A percentile compares a stretch with the other conserved stretches of the same genome.
Conservation (phyloP, 2,329 filamentous ascomycete species). For the Conoideocrella luteorostrata region DNA sequence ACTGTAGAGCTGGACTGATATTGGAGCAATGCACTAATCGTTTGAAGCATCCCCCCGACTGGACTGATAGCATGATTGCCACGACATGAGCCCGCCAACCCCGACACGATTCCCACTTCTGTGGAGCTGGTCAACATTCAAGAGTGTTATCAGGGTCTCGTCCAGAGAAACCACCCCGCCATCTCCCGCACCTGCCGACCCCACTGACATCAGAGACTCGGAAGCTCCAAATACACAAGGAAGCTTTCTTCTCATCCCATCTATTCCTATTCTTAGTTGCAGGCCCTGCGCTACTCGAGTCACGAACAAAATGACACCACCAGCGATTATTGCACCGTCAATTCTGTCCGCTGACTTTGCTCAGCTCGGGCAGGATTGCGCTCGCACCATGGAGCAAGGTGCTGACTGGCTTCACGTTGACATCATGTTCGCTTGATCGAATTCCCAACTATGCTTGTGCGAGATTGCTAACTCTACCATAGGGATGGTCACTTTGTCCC, state of each 20-base stretch:
- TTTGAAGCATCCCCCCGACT: too few relatives aligned
- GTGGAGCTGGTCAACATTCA: too few relatives aligned
- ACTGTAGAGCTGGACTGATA: too few relatives aligned
- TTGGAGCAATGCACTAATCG: too few relatives aligned
- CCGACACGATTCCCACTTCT: too few relatives aligned
- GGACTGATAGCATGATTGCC: too few relatives aligned
- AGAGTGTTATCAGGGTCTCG: too few relatives aligned
- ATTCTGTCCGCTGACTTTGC: constrained; percentile 97
- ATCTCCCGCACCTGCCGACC: background rate
- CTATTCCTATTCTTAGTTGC: background rate
- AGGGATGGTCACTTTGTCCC: constrained; percentile 99
- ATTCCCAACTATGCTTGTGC: constrained; percentile 16
- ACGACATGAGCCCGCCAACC: too few relatives aligned
- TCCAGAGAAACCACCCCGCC: background rate
- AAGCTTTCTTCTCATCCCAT: background rate
- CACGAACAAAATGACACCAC: constrained; percentile 63
- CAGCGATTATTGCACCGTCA: constrained; percentile 94
- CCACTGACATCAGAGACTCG: constrained; percentile 12
- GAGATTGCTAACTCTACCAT: background rate
- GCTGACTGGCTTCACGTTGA: constrained; percentile 94
- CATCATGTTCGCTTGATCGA: constrained; percentile 55
- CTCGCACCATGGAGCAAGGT: constrained; percentile 74
- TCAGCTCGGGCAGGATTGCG: constrained; percentile 78
- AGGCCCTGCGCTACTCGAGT: background rate
- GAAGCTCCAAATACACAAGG: background rate